phyloP scores from a whole-genome alignment of 2,329 filamentous ascomycete species.

The Davidsoniella virescens region DNA sequence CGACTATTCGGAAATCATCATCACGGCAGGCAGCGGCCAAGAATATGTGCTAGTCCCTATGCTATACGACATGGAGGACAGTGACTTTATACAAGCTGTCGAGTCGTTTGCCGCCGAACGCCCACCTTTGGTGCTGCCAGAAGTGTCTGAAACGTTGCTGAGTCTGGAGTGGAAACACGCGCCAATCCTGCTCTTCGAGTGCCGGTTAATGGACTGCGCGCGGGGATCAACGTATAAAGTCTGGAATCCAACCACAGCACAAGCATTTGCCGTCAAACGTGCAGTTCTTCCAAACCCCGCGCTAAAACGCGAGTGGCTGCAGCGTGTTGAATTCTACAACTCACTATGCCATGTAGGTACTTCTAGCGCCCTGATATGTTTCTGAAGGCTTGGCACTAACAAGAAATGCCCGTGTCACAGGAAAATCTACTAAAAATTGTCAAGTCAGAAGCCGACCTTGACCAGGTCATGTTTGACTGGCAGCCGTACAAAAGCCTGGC shows the following conservation, averaged over 20 bases:
- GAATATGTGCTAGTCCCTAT: slow-evolving; percentile 4
- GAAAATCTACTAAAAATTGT: neutral
- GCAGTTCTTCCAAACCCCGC: neutral
- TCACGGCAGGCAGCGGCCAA: neutral
- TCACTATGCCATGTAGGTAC: slow-evolving; percentile 1
- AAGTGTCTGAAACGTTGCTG: neutral
- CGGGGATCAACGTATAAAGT: slow-evolving; percentile 3
- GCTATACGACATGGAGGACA: neutral
- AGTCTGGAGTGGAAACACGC: neutral
- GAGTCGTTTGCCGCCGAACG: neutral
- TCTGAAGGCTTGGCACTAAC: too few relatives aligned
- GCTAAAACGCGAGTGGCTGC: neutral
- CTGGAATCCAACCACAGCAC: slow-evolving; percentile 1
- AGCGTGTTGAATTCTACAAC: neutral
- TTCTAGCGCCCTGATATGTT: neutral
- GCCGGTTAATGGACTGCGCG: neutral
- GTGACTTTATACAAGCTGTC: neutral
- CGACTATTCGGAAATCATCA: slow-evolving; percentile 1
- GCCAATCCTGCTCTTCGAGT: neutral
- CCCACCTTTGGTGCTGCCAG: neutral
- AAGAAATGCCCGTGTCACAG: neutral
- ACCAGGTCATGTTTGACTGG: neutral
- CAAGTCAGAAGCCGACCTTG: neutral
- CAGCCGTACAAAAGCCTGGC: neutral
- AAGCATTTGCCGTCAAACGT: neutral